Base-by-base conservation (phyloP, 1,284 basidiomycete species). In the Puccinia novopanici region DNA sequence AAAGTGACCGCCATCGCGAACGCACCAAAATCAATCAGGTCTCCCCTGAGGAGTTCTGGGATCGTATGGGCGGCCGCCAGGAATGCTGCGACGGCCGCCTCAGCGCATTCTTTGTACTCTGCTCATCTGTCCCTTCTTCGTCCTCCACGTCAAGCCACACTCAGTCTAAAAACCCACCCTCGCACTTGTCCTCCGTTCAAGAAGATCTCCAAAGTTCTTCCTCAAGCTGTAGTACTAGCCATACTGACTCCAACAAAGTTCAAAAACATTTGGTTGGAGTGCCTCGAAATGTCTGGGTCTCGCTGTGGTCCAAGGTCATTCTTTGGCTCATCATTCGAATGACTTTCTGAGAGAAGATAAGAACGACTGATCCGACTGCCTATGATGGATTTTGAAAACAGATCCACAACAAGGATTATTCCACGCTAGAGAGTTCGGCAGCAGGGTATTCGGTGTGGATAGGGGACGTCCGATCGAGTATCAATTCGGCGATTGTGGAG, bases 11-110 rank as follows among this genome's bases (percentile, higher is more conserved):
- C 40, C 42, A 74, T 75, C 82, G 82, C 55, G 77, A 79, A 79
- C 57, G 67, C 24, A 48, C 42, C 10, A 61, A 27, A 37, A 71
- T 79, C n/a, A 81, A 83, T 15, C 83, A 81, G 37, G 81, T 86
- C 3, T 75, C 82, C 0, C 84, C 68, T 15, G 91, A 91, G 72
- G 94, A 96, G 84, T 98, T 95, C 86, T 96, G 94, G 93, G 93
- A 95, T 86, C 89, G 93, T 19, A 94, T 98, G 92, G 93, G 92
- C 37, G 95, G 93, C 86, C 89, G 95, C 48, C 95, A 97, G 84
- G 95, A 98, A 86, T 97, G 95, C 84, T 89, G 92, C 63, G 91
- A 82, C 89, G 94, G 88, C 2, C 92, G 92, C 4, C 89, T 95
- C 17, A 95, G 93, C 0, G 94, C 92, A 0, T 98, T 98, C 87